These are phyloP conservation scores for Debaryomyces prosopidis DNA, from an alignment of 805 yeast species.

Conservation along the genomic window DNA sequence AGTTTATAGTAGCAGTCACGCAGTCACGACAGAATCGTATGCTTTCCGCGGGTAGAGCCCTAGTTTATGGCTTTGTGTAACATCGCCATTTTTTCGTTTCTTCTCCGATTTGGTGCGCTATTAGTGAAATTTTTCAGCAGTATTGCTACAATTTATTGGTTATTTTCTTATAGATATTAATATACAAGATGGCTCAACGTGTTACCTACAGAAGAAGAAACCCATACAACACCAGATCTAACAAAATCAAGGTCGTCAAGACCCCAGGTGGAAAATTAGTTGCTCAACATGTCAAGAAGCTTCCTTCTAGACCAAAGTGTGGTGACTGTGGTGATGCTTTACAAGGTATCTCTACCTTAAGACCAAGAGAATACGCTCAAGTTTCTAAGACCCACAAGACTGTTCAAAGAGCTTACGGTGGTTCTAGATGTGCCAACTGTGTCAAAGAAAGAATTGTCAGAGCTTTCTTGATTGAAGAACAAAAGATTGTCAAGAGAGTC, in stretches of 20 bases:
- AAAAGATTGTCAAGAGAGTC: conserved; percentile 99
- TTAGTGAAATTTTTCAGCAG: not conserved
- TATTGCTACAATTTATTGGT: not conserved
- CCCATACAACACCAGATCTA: conserved; percentile 99
- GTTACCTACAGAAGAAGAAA: conserved; percentile 99
- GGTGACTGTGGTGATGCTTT: conserved; percentile 84
- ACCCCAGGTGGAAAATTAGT: conserved; percentile 99
- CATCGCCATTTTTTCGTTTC: not conserved
- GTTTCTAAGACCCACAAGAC: conserved; percentile 96
- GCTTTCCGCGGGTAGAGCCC: not conserved
- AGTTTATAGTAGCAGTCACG: conserved; percentile 1
- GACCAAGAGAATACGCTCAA: conserved; percentile 98
- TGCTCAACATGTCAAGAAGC: conserved; percentile 96
- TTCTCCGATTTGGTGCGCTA: not conserved
- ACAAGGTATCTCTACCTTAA: conserved; percentile 87
- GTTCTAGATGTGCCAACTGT: conserved; percentile 97
- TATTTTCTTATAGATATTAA: not conserved
- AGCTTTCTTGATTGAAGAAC: conserved; percentile 99
- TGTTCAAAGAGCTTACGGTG: conserved; percentile 99
- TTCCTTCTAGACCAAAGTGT: conserved; percentile 83
- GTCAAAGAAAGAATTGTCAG: conserved; percentile 99
- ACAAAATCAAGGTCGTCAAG: conserved; percentile 99
- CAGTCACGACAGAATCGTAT: not conserved
- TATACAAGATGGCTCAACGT: conserved; percentile 93
- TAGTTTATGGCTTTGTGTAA: conserved; percentile 1